Percentiles rank a stretch among this genome's conserved stretches.
phyloP scores from a whole-genome alignment of 768 basidiomycete genomes.

The Strobilomyces echinocephalus region DNA sequence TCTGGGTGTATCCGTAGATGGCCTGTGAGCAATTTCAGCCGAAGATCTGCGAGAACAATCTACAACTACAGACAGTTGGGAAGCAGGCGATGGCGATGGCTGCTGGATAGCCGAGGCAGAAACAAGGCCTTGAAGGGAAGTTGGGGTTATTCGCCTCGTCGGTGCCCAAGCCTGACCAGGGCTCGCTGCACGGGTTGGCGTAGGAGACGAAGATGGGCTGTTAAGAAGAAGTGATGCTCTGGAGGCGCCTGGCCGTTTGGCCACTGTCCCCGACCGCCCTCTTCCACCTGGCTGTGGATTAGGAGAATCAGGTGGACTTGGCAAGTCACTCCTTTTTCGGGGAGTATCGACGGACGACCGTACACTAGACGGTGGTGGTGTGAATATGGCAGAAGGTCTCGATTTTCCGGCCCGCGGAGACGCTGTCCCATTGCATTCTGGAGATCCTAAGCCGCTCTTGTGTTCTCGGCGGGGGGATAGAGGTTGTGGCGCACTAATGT shows the following conservation, averaged over 20 bases:
- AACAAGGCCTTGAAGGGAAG: slow-evolving; percentile 37
- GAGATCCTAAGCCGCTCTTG: slow-evolving; percentile 19
- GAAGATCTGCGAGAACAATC: slow-evolving; percentile 35
- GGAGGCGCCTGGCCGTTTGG: slow-evolving; percentile 34
- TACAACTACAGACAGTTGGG: slow-evolving; percentile 26
- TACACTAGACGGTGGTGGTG: slow-evolving; percentile 23
- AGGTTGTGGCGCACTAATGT: slow-evolving; percentile 40
- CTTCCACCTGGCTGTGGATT: slow-evolving; percentile 39
- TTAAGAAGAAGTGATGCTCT: slow-evolving; percentile 40
- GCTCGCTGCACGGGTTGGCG: slow-evolving; percentile 35
- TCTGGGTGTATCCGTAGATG: slow-evolving; percentile 23
- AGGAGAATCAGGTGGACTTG: slow-evolving; percentile 46
- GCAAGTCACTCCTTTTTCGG: slow-evolving; percentile 35
- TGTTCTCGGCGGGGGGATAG: slow-evolving; percentile 32
- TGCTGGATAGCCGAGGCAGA: slow-evolving; percentile 51
- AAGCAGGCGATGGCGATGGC: slow-evolving; percentile 5
- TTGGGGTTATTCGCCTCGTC: slow-evolving; percentile 37
- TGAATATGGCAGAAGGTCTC: slow-evolving; percentile 32
- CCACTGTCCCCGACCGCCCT: slow-evolving; percentile 30
- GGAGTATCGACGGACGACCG: slow-evolving; percentile 34
- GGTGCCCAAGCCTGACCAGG: slow-evolving; percentile 43
- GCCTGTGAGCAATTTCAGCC: slow-evolving; percentile 34
- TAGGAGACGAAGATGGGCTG: slow-evolving; percentile 37
- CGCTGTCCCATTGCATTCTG: slow-evolving; percentile 29
- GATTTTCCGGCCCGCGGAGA: slow-evolving; percentile 28